Percentiles rank a stretch among this genome's conserved stretches.
Conservation (phyloP, 1,284 basidiomycete species). For the Polyporus tsugae region DNA sequence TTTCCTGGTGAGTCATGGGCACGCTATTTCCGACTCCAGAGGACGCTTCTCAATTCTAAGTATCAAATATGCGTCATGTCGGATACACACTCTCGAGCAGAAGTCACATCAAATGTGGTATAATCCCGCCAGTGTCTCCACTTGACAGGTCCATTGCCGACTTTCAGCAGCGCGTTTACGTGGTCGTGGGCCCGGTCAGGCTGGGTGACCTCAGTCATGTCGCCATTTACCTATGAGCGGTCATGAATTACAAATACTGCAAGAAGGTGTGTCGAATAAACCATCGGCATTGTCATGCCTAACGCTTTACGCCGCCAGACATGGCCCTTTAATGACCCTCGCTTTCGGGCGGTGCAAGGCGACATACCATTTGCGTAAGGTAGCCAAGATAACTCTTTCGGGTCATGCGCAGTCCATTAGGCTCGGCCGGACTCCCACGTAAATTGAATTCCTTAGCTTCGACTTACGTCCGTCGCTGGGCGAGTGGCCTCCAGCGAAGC, state of each 20-base stretch:
- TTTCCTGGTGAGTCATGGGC: constrained; percentile 1
- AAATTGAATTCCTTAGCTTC: constrained; percentile 6
- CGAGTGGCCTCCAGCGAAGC: not conserved
- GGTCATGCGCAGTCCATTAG: constrained; percentile 7
- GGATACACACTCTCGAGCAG: not conserved
- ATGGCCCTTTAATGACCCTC: not conserved
- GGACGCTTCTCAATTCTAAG: constrained; percentile 4
- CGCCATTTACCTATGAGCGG: not conserved
- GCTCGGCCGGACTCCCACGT: constrained; percentile 4
- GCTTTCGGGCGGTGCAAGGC: not conserved
- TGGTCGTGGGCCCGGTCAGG: constrained; percentile 2
- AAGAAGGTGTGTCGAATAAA: constrained; percentile 2
- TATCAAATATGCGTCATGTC: constrained; percentile 3
- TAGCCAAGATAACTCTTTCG: not conserved
- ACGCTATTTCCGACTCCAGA: not conserved
- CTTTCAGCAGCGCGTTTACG: not conserved
- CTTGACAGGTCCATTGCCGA: not conserved
- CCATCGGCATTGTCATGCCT: constrained; percentile 4
- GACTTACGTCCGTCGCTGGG: constrained; percentile 4
- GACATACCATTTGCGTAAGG: not conserved
- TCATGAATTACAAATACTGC: constrained; percentile 4
- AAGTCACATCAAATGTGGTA: not conserved
- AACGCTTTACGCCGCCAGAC: constrained; percentile 3
- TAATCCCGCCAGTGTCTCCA: not conserved
- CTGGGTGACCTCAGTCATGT: not conserved